Percentiles rank a stretch among this genome's conserved stretches.
Conservation (phyloP, 169 alveolate genomes). For the Babesia divergens region DNA sequence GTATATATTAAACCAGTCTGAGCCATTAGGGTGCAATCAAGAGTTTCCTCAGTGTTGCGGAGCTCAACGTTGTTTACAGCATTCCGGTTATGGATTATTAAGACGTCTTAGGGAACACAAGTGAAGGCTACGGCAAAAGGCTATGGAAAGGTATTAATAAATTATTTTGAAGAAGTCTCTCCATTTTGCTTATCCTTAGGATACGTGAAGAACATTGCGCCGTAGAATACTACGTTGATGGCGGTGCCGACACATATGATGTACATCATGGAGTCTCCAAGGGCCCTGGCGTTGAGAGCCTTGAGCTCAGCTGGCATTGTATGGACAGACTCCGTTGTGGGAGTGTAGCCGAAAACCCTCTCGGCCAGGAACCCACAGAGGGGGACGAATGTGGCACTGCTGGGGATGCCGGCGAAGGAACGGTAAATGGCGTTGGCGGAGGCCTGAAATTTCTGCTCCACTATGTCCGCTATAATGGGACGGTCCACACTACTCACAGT, state of each 20-base stretch:
- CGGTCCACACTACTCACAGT: slow-evolving; percentile 88
- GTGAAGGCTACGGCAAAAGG: too few relatives aligned
- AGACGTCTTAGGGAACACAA: too few relatives aligned
- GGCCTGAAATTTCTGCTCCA: slow-evolving; percentile 85
- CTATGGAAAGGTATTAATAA: too few relatives aligned
- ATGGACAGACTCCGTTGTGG: not conserved
- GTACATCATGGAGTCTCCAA: not conserved
- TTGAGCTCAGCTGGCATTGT: not conserved
- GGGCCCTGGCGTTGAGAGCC: not conserved
- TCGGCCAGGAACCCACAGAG: slow-evolving; percentile 71
- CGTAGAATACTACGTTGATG: not conserved
- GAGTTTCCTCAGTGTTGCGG: too few relatives aligned
- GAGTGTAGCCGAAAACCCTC: not conserved
- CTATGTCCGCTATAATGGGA: slow-evolving; percentile 86
- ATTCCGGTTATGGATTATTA: too few relatives aligned
- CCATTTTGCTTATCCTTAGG: not conserved
- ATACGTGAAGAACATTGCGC: not conserved
- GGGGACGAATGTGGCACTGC: slow-evolving; percentile 85
- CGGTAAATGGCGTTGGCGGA: slow-evolving; percentile 80
- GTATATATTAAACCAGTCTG: too few relatives aligned
- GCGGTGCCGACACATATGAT: not conserved
- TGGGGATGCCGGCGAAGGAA: slow-evolving; percentile 84
- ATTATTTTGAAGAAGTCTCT: not conserved
- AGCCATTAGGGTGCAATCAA: too few relatives aligned
- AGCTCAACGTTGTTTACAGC: too few relatives aligned